Evolutionary conservation across 805 yeast genomes (phyloP).

Genomic region (Teunomyces funiuensis): DNA sequence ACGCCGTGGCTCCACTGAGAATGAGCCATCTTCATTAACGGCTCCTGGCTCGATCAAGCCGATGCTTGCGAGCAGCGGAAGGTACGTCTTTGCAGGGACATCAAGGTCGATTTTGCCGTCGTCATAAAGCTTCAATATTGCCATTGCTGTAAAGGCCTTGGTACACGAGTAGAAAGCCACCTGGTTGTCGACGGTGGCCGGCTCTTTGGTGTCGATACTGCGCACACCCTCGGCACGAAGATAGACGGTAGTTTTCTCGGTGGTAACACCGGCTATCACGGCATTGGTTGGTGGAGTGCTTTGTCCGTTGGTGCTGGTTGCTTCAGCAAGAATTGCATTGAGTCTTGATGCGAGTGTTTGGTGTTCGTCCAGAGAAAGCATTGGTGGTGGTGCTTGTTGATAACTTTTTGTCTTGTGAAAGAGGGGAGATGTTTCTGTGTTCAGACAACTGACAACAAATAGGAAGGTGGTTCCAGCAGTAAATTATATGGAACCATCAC

Average conservation of each 20-base stretch:
- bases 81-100: slow-evolving; percentile 28
- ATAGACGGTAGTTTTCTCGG: slow-evolving; percentile 21
- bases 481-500: no score
- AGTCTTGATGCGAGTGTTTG: neutral
- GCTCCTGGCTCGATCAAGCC: slow-evolving; percentile 26
- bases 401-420: neutral
- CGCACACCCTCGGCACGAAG: slow-evolving; percentile 23
- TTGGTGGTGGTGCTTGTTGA: neutral
- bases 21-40: slow-evolving; percentile 27
- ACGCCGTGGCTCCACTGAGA: slow-evolving; percentile 18
- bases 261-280: slow-evolving; percentile 30
- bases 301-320: neutral
- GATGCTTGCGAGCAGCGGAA: slow-evolving; percentile 32
- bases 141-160: slow-evolving; percentile 36
- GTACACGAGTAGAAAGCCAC: slow-evolving; percentile 30
- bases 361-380: neutral
- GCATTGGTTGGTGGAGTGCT: slow-evolving; percentile 16
- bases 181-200: slow-evolving; percentile 17
- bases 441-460: no score
- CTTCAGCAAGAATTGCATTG: slow-evolving; percentile 1
- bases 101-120: slow-evolving; percentile 33
- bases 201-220: slow-evolving; percentile 16
- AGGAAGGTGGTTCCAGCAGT: no score
- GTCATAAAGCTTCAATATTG: slow-evolving; percentile 33
- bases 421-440: no score